Conservation (phyloP, 2,329 filamentous ascomycete species). For the Knufia fluminis region DNA sequence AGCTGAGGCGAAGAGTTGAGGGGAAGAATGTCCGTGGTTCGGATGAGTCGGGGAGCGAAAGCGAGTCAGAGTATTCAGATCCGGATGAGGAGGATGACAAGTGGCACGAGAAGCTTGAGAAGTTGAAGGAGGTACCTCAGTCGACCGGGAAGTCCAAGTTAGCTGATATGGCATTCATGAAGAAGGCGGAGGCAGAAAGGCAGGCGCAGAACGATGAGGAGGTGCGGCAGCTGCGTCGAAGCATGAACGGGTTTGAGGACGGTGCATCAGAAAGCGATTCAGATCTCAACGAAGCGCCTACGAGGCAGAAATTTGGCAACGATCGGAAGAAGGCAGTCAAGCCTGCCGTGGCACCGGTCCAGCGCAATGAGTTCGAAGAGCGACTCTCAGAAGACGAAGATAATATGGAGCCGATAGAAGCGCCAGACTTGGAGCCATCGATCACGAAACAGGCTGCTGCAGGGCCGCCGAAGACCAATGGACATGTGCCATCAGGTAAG, state of each 20-base stretch:
- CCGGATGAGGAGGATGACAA: conserved; percentile 51
- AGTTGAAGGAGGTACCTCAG: conserved; percentile 29
- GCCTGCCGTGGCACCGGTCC: conserved; percentile 24
- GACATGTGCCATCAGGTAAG: neutral
- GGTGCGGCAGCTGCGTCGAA: conserved; percentile 58
- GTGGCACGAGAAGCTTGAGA: conserved; percentile 33
- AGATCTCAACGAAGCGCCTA: conserved; percentile 51
- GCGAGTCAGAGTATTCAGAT: conserved; percentile 45
- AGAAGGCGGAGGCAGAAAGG: conserved; percentile 68
- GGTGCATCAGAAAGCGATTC: conserved; percentile 51
- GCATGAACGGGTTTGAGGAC: conserved; percentile 56
- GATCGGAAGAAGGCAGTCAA: conserved; percentile 26
- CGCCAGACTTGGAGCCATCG: conserved; percentile 9
- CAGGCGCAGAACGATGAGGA: conserved; percentile 75
- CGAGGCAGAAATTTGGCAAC: conserved; percentile 45
- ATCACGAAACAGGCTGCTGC: conserved; percentile 24
- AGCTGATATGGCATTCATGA: conserved; percentile 88
- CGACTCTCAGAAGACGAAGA: conserved; percentile 42
- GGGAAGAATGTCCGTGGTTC: conserved; percentile 58
- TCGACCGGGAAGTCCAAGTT: conserved; percentile 54
- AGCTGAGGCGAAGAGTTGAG: conserved; percentile 68
- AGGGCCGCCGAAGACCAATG: conserved; percentile 16
- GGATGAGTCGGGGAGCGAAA: conserved; percentile 54
- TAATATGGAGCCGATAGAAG: neutral
- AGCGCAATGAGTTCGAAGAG: conserved; percentile 54